Evolutionary conservation across 2,329 filamentous ascomycete genomes (phyloP), one percentile per base, ranked within the genome.

Genomic region (Nemania sp.): DNA sequence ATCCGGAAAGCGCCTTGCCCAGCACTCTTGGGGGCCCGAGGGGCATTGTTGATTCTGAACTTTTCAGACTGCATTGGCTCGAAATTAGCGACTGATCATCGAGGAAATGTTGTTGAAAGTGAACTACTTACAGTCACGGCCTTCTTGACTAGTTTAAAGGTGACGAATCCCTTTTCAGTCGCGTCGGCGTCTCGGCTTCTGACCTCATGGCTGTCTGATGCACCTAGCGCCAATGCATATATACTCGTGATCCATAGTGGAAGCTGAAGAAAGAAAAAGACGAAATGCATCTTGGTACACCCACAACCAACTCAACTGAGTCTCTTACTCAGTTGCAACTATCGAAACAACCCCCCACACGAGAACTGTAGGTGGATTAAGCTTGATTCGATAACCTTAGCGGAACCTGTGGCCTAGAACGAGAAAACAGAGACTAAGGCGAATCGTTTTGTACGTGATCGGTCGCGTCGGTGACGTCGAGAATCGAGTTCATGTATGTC

Each of bases 151-250:
- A 81, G 67, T 30, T 71, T 70, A 53, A 79, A 74, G 8, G 71
- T 75, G 34, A 77, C 60, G 40, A 68, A 69, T 40, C 65, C 64
- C 45, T 59, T 49, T 40, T 58, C 23, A 23, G 42, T 39, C 37
- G 34, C 19, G 44, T 49, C 45, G 44, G 49, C 36, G 34, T 48
- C 51, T 50, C 14, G 49, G 46, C 31, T 63, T 17, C 56, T 52
- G 49, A 49, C 40, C 23, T 61, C 47, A 43, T 39, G 50, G 31
- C 20, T 43, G 33, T 47, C 41, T 0, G 49, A 30, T n/a, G 42
- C 28, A 23, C 48, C 80, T 4, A 76, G 76, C 43, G 69, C 78
- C 64, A 83, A 80, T 47, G 80, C 80, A 47, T 74, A 67, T 49
- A 72, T 72, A 44, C 72, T 67, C 33, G 75, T 70, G 49, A 73